Evolutionary conservation across 371 early-diverging fungal species (phyloP), one percentile per base, ranked within the genome.

Genomic region (Saksenaea vasiformis): DNA sequence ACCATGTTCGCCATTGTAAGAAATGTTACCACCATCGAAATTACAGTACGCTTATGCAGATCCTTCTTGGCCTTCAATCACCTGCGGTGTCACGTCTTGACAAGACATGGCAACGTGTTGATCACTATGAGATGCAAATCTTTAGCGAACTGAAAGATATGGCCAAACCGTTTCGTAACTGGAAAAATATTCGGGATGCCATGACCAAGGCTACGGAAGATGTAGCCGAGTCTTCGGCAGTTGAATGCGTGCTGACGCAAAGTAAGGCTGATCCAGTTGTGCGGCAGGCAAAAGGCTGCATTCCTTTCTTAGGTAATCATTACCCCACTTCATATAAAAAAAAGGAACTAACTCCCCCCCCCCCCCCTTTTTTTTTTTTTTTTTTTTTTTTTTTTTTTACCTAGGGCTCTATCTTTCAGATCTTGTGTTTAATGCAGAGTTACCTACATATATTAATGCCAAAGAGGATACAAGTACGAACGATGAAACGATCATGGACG

Each of bases 361-460:
- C n/a, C n/a, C n/a, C n/a, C n/a, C n/a, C n/a, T n/a, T n/a, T n/a
- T n/a, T n/a, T n/a, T n/a, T n/a, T n/a, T n/a, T n/a, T n/a, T n/a
- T n/a, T n/a, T n/a, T n/a, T n/a, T n/a, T n/a, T n/a, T n/a, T n/a
- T n/a, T n/a, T n/a, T n/a, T n/a, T n/a, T n/a, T n/a, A n/a, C 3
- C 27, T 61, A 75, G 87, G 83, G 3, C 71, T 90, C 1, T 90
- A 87, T 67, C 66, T 90, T 10, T 87, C 88, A 1, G 90, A 90
- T 66, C 74, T 90, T 24, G 74, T 87, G 1, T 87, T 80, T 68
- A 84, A 88, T 61, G 78, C 85, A 3, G 89, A 90, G 62, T 60
- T 86, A 4, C 85, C 88, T 1, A 83, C 87, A 2, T 85, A 73
- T 61, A 77, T 87, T 8, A 78, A 77, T 27, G 51, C 69, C 65